Conservation (phyloP, 2,329 filamentous ascomycete species). For the Rachicladosporium sp. region DNA sequence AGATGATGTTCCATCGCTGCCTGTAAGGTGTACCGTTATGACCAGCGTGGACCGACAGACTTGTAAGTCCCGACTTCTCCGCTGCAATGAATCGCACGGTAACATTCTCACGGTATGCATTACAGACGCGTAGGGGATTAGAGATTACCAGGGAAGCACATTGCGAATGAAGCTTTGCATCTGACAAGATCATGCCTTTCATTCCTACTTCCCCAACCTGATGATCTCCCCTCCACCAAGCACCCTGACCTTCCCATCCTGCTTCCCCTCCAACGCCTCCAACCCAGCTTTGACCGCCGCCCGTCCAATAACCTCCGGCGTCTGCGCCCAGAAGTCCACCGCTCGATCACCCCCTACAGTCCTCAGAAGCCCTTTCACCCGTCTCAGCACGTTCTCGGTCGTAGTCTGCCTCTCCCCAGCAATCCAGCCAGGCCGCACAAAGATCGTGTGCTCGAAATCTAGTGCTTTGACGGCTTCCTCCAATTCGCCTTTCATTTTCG, state of each 20-base stretch:
- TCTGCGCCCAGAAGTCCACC: slow-evolving; percentile 60
- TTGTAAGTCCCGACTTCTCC: no score
- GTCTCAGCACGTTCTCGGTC: slow-evolving; percentile 45
- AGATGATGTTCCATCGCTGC: no score
- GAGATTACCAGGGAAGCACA: no score
- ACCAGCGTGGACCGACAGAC: no score
- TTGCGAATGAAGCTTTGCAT: no score
- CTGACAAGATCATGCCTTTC: no score
- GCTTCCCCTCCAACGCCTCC: slow-evolving; percentile 37
- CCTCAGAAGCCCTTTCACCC: slow-evolving; percentile 44
- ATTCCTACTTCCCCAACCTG: slow-evolving; percentile 47
- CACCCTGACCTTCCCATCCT: slow-evolving; percentile 45
- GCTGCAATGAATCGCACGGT: no score
- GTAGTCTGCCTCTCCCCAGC: slow-evolving; percentile 53
- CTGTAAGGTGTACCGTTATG: no score
- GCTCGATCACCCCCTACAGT: slow-evolving; percentile 36
- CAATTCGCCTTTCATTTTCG: slow-evolving; percentile 73
- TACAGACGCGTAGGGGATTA: no score
- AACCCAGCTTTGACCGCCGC: slow-evolving; percentile 51
- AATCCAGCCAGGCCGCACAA: slow-evolving; percentile 63
- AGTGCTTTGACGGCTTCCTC: slow-evolving; percentile 64
- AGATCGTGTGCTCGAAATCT: slow-evolving; percentile 65
- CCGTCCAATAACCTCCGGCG: slow-evolving; percentile 57
- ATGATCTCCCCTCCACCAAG: slow-evolving; percentile 51
- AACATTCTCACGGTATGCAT: no score